A percentile compares a stretch with the other conserved stretches of the same genome.
Evolutionary conservation across 2,329 filamentous ascomycete genomes (phyloP).

Genomic region (Laburnicola sp.): DNA sequence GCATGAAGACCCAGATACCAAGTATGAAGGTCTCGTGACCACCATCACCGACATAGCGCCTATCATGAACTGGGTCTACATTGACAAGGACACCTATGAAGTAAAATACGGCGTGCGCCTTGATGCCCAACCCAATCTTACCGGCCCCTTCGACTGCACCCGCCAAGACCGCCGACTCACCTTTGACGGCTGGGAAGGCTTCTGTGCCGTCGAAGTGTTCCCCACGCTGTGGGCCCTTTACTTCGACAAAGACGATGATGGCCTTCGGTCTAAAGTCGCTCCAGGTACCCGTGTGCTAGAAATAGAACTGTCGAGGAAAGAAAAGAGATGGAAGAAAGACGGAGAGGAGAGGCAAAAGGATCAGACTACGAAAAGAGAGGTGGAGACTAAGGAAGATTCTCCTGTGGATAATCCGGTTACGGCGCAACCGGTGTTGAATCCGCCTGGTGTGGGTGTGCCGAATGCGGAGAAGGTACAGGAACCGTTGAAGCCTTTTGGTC

Average conservation of each 20-base stretch:
- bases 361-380: conserved; percentile 36
- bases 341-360: conserved; percentile 27
- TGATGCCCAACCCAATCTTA: conserved; percentile 23
- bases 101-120: conserved; percentile 27
- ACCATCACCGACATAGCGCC: conserved; percentile 49
- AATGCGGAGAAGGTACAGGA: not conserved
- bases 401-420: conserved; percentile 32
- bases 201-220: conserved; percentile 42
- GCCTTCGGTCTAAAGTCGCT: conserved; percentile 48
- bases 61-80: conserved; percentile 31
- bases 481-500: conserved; percentile 17
- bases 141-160: conserved; percentile 32
- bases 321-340: conserved; percentile 50
- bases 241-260: conserved; percentile 53
- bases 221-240: conserved; percentile 46
- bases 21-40: conserved; percentile 55
- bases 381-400: conserved; percentile 29
- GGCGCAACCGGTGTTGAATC: conserved; percentile 18
- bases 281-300: conserved; percentile 57
- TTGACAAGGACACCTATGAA: conserved; percentile 23
- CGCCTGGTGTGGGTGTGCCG: conserved; percentile 18
- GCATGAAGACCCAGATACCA: conserved; percentile 56
- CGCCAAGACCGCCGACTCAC: conserved; percentile 43
- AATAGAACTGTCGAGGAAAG: conserved; percentile 57
- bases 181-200: conserved; percentile 46